These are phyloP conservation scores for Colletotrichum gigasporum DNA, from an alignment of 2,329 filamentous ascomycete genomes.

Conservation along the genomic window DNA sequence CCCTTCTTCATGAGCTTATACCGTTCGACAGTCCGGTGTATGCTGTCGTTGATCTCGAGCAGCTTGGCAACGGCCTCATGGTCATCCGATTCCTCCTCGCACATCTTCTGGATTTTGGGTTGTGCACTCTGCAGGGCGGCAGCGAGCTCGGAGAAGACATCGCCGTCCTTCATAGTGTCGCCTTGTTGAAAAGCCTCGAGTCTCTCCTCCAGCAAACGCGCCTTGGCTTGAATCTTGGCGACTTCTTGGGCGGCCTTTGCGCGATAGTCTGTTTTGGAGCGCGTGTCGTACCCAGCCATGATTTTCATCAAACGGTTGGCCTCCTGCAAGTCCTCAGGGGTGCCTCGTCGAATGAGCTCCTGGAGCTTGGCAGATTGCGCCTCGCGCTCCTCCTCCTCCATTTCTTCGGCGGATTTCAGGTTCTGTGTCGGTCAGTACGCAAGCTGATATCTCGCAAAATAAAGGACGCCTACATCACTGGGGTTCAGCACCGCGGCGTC, in stretches of 20 bases:
- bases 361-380: constrained; percentile 98
- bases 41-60: constrained; percentile 98
- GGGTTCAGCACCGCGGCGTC: constrained; percentile 97
- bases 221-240: constrained; percentile 94
- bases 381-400: constrained; percentile 96
- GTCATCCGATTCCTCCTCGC: constrained; percentile 97
- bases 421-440: constrained; percentile 64
- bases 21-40: constrained; percentile 93
- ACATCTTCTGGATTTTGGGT: constrained; percentile 99
- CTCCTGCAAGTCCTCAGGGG: constrained; percentile 93
- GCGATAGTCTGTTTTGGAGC: constrained; percentile 96
- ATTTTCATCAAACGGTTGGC: constrained; percentile 98
- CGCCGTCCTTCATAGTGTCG: constrained; percentile 76
- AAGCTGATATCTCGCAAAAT: neutral
- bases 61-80: constrained; percentile 95
- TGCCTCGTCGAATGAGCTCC: constrained; percentile 91
- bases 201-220: constrained; percentile 90
- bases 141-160: constrained; percentile 84
- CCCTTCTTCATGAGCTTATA: constrained; percentile 98
- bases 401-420: constrained; percentile 94
- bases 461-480: constrained; percentile 79
- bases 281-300: constrained; percentile 96
- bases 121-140: constrained; percentile 91
- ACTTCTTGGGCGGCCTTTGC: constrained; percentile 98
- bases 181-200: constrained; percentile 84